phyloP scores from a whole-genome alignment of 1,139 yeast species.

The Pichia terricola region DNA sequence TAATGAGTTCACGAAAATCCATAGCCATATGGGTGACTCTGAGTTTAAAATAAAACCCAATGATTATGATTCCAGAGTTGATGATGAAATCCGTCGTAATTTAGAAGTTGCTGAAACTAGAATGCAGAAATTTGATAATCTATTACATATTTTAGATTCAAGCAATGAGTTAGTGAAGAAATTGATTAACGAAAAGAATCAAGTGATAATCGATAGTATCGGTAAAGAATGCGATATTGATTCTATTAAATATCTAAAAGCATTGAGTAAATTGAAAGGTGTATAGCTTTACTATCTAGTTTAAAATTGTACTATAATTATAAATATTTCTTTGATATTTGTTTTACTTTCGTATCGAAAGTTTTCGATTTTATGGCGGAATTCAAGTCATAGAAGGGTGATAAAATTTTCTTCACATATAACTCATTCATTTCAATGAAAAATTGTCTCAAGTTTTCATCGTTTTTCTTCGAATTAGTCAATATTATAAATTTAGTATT shows the following conservation, averaged over 20 bases:
- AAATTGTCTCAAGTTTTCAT: conserved; percentile 68
- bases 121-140: neutral
- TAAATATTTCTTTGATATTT: conserved; percentile 68
- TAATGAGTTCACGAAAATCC: neutral
- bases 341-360: conserved; percentile 68
- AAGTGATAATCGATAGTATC: conserved; percentile 8
- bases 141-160: neutral
- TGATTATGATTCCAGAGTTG: neutral
- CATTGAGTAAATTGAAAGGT: neutral
- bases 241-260: conserved; percentile 7
- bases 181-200: neutral
- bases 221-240: conserved; percentile 14
- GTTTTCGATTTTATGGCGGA: conserved; percentile 65
- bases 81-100: neutral
- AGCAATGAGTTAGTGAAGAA: neutral
- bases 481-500: conserved; percentile 67
- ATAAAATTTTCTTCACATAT: conserved; percentile 74
- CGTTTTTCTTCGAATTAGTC: conserved; percentile 39
- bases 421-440: conserved; percentile 80
- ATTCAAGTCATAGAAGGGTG: conserved; percentile 77
- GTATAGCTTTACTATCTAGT: neutral
- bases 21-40: too few species aligned
- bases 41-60: neutral
- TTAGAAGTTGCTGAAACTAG: neutral
- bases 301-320: conserved; percentile 18